A percentile compares a stretch with the other conserved stretches of the same genome.
These are phyloP conservation scores for Cutaneotrichosporon sp. DNA, from an alignment of 1,284 basidiomycete genomes.

Conservation along the genomic window DNA sequence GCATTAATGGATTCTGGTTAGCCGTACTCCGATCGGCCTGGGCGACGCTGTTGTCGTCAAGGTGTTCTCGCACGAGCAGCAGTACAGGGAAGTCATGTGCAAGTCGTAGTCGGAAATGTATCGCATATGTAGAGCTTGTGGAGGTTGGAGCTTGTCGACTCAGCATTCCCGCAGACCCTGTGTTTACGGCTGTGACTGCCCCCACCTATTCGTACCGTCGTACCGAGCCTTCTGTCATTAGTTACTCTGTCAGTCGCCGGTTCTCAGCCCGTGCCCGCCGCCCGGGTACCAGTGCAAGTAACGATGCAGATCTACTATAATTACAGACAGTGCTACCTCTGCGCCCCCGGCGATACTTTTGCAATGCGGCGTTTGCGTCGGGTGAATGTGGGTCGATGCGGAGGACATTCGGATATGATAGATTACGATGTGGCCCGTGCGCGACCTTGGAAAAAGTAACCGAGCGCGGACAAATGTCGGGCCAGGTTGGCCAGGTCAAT, in stretches of 20 bases:
- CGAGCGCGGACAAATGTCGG: neutral
- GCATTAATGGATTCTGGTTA: slow-evolving; percentile 10
- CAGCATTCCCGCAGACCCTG: too few species aligned
- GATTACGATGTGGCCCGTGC: neutral
- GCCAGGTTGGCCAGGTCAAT: neutral
- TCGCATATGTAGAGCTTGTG: too few species aligned
- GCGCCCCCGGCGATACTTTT: neutral
- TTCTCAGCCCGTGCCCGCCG: too few species aligned
- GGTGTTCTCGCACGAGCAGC: neutral
- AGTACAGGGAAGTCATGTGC: too few species aligned
- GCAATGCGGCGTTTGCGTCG: neutral
- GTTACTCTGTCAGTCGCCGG: too few species aligned
- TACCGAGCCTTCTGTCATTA: too few species aligned
- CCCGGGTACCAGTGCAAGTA: too few species aligned
- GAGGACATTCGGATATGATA: neutral
- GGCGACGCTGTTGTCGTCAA: slow-evolving; percentile 12
- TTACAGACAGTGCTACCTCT: slow-evolving; percentile 3
- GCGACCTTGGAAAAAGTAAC: too few species aligned
- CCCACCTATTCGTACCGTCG: too few species aligned
- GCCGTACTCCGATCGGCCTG: slow-evolving; percentile 4
- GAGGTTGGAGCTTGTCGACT: too few species aligned
- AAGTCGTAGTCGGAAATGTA: too few species aligned
- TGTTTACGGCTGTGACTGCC: too few species aligned
- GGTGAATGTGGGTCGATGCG: neutral
- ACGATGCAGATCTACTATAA: slow-evolving; percentile 3